A percentile compares a stretch with the other conserved stretches of the same genome.
These are phyloP conservation scores for Colletotrichum spinosum DNA, from an alignment of 2,329 filamentous ascomycete species.

Conservation along the genomic window DNA sequence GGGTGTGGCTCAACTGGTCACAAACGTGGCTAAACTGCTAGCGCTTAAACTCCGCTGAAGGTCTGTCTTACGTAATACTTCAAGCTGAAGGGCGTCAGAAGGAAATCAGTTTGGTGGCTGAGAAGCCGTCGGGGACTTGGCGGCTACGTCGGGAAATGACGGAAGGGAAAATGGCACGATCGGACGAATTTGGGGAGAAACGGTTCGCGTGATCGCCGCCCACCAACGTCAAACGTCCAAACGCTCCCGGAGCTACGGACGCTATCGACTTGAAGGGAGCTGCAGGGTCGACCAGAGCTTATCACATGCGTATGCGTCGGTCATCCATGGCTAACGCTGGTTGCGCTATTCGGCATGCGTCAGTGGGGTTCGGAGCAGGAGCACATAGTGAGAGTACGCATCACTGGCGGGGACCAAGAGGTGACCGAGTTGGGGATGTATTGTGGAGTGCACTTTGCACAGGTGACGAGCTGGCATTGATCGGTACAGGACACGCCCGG, in stretches of 20 bases:
- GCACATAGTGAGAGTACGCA: no score
- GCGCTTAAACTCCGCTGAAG: not conserved
- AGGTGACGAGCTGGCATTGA: constrained; percentile 7
- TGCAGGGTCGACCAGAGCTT: not conserved
- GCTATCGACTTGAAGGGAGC: constrained; percentile 11
- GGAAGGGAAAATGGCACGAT: constrained; percentile 24
- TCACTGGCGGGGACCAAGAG: no score
- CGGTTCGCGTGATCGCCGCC: not conserved
- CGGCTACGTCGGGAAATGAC: constrained; percentile 36
- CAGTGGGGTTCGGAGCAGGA: no score
- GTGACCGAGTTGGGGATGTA: no score
- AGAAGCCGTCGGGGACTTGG: not conserved
- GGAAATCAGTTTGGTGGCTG: constrained; percentile 3
- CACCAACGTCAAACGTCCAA: not conserved
- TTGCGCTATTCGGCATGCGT: not conserved
- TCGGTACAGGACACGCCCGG: constrained; percentile 9
- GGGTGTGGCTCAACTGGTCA: not conserved
- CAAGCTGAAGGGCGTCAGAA: no score
- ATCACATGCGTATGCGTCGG: constrained; percentile 26
- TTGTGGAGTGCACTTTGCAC: not conserved
- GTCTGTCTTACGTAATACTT: no score
- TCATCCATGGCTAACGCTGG: constrained; percentile 9
- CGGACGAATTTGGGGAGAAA: constrained; percentile 25
- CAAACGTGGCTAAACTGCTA: not conserved
- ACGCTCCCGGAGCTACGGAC: constrained; percentile 33